Conservation (phyloP, 106 monocot genomes). For the Apostasia ramifera region DNA sequence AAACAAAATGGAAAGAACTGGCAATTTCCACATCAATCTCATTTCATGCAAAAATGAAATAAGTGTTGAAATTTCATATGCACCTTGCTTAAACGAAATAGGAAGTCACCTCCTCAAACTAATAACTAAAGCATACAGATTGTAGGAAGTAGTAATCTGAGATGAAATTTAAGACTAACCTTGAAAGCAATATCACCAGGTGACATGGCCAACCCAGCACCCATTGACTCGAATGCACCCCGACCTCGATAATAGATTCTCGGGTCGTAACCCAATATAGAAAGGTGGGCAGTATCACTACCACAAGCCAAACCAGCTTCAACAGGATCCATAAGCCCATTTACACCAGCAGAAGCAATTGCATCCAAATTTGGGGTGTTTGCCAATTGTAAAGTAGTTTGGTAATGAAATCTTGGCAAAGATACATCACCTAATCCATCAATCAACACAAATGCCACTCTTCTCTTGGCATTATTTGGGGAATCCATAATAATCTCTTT, state of each 20-base stretch:
- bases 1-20: too few relatives aligned
- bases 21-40: too few relatives aligned
- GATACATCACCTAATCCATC: constrained; percentile 93
- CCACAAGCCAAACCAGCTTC: constrained; percentile 92
- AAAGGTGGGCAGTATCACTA: constrained; percentile 94
- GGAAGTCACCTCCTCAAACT: neutral
- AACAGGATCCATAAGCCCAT: constrained; percentile 94
- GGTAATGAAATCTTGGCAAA: constrained; percentile 43
- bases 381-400: constrained; percentile 71
- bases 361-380: constrained; percentile 67
- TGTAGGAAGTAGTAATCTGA: neutral
- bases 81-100: neutral
- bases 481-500: constrained; percentile 15
- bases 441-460: constrained; percentile 78
- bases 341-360: constrained; percentile 79
- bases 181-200: constrained; percentile 98
- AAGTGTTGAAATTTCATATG: neutral
- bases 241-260: constrained; percentile 85
- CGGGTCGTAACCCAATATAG: constrained; percentile 88
- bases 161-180: constrained; percentile 24
- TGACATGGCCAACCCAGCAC: constrained; percentile 92
- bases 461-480: constrained; percentile 32
- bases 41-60: too few relatives aligned
- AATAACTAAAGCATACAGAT: constrained; percentile 1
- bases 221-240: constrained; percentile 98